A percentile compares a stretch with the other conserved stretches of the same genome.
Evolutionary conservation across 352 stramenopile species (phyloP).

Genomic region (Phytophthora brassicae): DNA sequence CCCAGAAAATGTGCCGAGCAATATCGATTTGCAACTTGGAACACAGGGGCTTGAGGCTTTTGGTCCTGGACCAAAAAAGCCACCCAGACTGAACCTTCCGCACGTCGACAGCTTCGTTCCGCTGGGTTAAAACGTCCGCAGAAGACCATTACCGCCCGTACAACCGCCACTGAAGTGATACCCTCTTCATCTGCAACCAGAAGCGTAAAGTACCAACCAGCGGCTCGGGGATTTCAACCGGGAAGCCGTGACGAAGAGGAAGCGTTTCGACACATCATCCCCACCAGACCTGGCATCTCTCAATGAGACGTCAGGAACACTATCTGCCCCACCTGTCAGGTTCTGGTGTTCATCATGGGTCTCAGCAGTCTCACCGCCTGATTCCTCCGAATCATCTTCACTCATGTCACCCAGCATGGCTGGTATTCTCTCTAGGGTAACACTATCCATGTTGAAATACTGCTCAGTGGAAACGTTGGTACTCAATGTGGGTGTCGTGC

Average conservation of each 20-base stretch:
- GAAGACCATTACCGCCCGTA: not conserved
- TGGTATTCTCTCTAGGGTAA: not conserved
- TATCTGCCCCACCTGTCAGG: conserved; percentile 6
- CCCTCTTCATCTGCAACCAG: too few species aligned
- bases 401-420: not conserved
- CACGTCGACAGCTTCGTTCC: not conserved
- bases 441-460: conserved; percentile 9
- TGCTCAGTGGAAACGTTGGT: not conserved
- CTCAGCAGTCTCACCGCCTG: not conserved
- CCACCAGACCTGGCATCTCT: conserved; percentile 5
- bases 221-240: not conserved
- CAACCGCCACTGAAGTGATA: not conserved
- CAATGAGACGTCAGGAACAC: not conserved
- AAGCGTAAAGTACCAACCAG: not conserved
- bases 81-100: too few species aligned
- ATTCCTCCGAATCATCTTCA: not conserved
- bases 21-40: not conserved
- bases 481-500: not conserved
- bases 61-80: not conserved
- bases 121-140: not conserved
- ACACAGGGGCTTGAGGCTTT: not conserved
- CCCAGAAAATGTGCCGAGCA: too few species aligned
- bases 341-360: not conserved
- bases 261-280: not conserved
- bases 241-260: not conserved